Base-by-base conservation (phyloP, 192 early-diverging fungal genomes). In the Geranomyces variabilis region DNA sequence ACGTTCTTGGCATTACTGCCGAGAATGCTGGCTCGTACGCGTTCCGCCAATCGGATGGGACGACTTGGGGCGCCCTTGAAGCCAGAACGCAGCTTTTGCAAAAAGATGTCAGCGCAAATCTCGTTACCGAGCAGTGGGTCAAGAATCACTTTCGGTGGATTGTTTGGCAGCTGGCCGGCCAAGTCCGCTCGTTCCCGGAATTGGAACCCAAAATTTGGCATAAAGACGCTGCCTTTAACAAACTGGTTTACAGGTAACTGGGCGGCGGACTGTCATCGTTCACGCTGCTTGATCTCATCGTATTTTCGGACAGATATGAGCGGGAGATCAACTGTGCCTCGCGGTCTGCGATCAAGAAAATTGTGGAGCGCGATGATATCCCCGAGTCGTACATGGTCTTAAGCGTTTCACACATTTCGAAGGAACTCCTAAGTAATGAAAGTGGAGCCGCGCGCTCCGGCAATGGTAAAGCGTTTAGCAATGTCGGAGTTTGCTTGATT, bases 141-240 rank as follows among this genome's bases (percentile, higher is more conserved):
- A 12, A 13, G 15, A 90, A 92, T 58, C 91, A 92, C 55, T 92
- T 90, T 70, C 49, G 77, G 12, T 83, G 81, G 75, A 88, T 92
- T 67, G 82, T 90, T 3, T 92, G 91, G 91, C 90, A 91, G 69
- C 46, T 92, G 1, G 90, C 91, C 0, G 73, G 80, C n/a, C 76
- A 84, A 51, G 77, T 83, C 19, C 78, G 89, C 8, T 75, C 76
- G 0, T 90, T 79, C 83, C 87, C 88, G 21, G 22, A 79, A 22
- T 29, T 70, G 19, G 60, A 75, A n/a, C 29, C 58, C 7, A 34
- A 58, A 12, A 69, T 66, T 63, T 92, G 87, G 76, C 75, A 49
- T 19, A 71, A 74, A 10, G 51, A 31, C 1, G 70, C 77, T 13
- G 83, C 91, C 7, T 10, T 86, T 24, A 58, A 84, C 15, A 87